Evolutionary conservation across 768 basidiomycete genomes (phyloP).

Genomic region (Lentinula raphanica): DNA sequence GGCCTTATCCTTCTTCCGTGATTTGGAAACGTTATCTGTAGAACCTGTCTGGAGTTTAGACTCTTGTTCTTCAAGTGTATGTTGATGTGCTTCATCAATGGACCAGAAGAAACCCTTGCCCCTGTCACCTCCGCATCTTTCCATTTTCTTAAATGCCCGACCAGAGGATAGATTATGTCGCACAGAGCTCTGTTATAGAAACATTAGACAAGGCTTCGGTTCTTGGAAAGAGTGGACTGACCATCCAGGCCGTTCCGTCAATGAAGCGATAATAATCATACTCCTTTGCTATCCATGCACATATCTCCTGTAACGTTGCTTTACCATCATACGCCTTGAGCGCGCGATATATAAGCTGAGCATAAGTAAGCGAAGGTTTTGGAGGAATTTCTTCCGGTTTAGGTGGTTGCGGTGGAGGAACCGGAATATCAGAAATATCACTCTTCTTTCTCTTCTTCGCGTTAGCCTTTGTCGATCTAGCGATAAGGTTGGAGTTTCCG

Average conservation of each 20-base stretch:
- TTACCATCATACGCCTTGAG: conserved; percentile 78
- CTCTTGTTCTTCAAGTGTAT: conserved; percentile 60
- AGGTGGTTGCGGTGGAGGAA: conserved; percentile 31
- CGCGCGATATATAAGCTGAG: conserved; percentile 86
- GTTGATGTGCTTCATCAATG: conserved; percentile 69
- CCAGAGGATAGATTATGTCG: conserved; percentile 93
- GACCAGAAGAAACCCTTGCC: conserved; percentile 95
- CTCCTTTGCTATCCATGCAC: conserved; percentile 83
- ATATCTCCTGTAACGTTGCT: conserved; percentile 88
- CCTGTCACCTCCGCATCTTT: conserved; percentile 76
- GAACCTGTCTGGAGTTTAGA: conserved; percentile 41
- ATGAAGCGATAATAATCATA: conserved; percentile 90
- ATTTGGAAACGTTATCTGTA: conserved; percentile 26
- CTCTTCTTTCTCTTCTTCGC: conserved; percentile 68
- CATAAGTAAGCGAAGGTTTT: conserved; percentile 88
- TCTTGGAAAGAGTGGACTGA: conserved; percentile 31
- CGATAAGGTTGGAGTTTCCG: conserved; percentile 58
- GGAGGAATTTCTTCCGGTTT: conserved; percentile 77
- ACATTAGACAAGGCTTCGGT: conserved; percentile 9
- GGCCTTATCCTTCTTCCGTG: conserved; percentile 58
- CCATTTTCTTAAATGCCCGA: conserved; percentile 87
- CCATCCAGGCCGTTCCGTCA: conserved; percentile 87
- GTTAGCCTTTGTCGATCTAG: conserved; percentile 38
- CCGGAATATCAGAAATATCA: conserved; percentile 29
- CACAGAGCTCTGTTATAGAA: conserved; percentile 70